Evolutionary conservation across 768 basidiomycete genomes (phyloP), one percentile per base, ranked within the genome.

Genomic region (Arthromyces matolae): DNA sequence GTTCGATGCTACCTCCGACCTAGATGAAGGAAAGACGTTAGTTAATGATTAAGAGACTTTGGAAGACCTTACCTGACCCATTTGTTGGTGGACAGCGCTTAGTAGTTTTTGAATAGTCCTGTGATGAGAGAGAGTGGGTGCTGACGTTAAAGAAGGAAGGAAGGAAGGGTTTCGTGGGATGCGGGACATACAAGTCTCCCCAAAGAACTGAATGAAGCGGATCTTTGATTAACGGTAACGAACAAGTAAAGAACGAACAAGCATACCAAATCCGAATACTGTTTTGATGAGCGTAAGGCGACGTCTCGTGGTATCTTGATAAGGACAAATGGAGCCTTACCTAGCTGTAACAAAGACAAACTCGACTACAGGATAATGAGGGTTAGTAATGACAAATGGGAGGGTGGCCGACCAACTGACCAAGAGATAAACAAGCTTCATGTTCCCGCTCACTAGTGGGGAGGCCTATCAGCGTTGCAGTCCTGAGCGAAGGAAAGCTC

Each of bases 1-100:
- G 33, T 19, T 51, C 50, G 8, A 51, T 51, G 24, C 50, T 51
- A 8, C 50, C 50, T 27, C 50, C 50, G 5, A 51, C 29, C 50
- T 46, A 25, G 22, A 8, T 7, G n/a, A n/a, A n/a, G n/a, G n/a
- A n/a, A n/a, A n/a, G n/a, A n/a, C n/a, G n/a, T n/a, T n/a, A n/a
- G n/a, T n/a, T n/a, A n/a, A n/a, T n/a, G n/a, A n/a, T n/a, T 37
- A 9, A 4, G 4, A 16, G 13, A n/a, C 28, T 42, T 1, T 2
- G 5, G 27, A 0, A 3, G 4, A 4, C 27, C 10, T 5, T 41
- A 51, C 50, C 39, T 51, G 44, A 5, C 50, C 50, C 39, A 51
- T 40, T 10, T 45, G 28, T 31, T 51, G 33, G 31, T 51, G 50
- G 18, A 51, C 44, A 25, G 50, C 50, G 14, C 29, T 34, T 10